Conservation (phyloP, 2,329 filamentous ascomycete genomes). For the Ophiostoma novo-ulmi region DNA sequence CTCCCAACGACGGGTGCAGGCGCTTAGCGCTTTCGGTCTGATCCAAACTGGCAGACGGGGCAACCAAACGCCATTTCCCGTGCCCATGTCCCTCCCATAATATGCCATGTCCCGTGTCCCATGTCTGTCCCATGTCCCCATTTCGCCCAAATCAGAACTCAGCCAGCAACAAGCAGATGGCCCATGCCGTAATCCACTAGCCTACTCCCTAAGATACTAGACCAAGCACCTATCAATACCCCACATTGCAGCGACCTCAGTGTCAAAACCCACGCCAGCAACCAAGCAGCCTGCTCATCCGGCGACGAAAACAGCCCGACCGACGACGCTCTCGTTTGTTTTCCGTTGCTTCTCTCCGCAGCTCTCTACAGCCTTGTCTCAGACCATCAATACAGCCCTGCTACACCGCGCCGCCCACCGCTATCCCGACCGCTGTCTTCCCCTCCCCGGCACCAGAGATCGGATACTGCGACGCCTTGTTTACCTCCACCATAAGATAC, state of each 20-base stretch:
- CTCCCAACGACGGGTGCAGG: constrained; percentile 17
- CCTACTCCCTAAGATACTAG: neutral
- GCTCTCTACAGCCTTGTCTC: constrained; percentile 4
- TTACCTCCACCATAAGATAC: neutral
- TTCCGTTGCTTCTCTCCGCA: neutral
- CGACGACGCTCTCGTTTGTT: neutral
- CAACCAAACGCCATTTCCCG: constrained; percentile 13
- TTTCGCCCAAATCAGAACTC: constrained; percentile 6
- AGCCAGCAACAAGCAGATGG: neutral
- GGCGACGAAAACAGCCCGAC: constrained; percentile 20
- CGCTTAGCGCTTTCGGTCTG: constrained; percentile 21
- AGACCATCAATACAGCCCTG: neutral
- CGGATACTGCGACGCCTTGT: constrained; percentile 7
- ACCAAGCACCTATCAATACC: constrained; percentile 16
- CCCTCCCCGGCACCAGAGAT: neutral
- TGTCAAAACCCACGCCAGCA: constrained; percentile 13
- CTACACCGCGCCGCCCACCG: neutral
- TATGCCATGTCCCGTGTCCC: neutral
- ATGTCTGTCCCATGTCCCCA: neutral
- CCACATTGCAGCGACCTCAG: constrained; percentile 23
- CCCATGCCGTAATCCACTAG: constrained; percentile 12
- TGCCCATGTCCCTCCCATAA: constrained; percentile 8
- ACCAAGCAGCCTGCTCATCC: constrained; percentile 15
- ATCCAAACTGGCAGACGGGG: neutral
- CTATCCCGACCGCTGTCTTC: neutral